Evolutionary conservation across 371 early-diverging fungal species (phyloP).

Genomic region (Apophysomyces elegans): DNA sequence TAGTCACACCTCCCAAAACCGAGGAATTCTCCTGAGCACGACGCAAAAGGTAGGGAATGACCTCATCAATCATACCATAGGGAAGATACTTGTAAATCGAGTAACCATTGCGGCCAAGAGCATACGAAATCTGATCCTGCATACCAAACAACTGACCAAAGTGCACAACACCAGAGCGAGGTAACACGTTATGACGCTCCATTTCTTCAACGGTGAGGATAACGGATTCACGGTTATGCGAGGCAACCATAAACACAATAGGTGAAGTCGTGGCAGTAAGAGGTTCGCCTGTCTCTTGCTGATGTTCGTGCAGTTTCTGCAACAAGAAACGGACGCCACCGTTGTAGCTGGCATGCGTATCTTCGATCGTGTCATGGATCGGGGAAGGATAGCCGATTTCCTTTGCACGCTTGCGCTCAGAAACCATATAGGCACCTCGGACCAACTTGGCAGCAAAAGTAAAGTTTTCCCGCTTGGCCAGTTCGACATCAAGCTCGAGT

Average conservation of each 20-base stretch:
- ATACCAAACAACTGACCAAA: slow-evolving; percentile 95
- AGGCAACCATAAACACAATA: slow-evolving; percentile 83
- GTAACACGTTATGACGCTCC: slow-evolving; percentile 60
- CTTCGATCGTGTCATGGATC: slow-evolving; percentile 78
- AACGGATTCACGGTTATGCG: slow-evolving; percentile 88
- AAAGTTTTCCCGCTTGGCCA: slow-evolving; percentile 71
- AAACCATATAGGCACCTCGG: slow-evolving; percentile 92
- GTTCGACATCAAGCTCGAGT: slow-evolving; percentile 72
- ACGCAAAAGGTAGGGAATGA: slow-evolving; percentile 92
- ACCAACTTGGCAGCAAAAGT: slow-evolving; percentile 92
- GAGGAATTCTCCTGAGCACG: slow-evolving; percentile 95
- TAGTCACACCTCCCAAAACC: slow-evolving; percentile 59
- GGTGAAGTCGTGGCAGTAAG: slow-evolving; percentile 47
- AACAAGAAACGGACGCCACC: slow-evolving; percentile 77
- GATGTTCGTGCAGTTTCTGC: slow-evolving; percentile 48
- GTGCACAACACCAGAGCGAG: slow-evolving; percentile 68
- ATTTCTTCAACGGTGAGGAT: slow-evolving; percentile 67
- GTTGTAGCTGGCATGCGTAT: slow-evolving; percentile 87
- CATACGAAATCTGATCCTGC: slow-evolving; percentile 81
- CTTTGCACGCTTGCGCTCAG: slow-evolving; percentile 82
- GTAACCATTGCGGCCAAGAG: slow-evolving; percentile 77
- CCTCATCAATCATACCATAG: slow-evolving; percentile 83
- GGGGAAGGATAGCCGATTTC: slow-evolving; percentile 75
- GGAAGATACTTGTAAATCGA: slow-evolving; percentile 91
- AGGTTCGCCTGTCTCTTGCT: slow-evolving; percentile 26